Percentiles rank a stretch among this genome's conserved stretches.
phyloP scores from a whole-genome alignment of 192 early-diverging fungal genomes.

The Backusella westeae region DNA sequence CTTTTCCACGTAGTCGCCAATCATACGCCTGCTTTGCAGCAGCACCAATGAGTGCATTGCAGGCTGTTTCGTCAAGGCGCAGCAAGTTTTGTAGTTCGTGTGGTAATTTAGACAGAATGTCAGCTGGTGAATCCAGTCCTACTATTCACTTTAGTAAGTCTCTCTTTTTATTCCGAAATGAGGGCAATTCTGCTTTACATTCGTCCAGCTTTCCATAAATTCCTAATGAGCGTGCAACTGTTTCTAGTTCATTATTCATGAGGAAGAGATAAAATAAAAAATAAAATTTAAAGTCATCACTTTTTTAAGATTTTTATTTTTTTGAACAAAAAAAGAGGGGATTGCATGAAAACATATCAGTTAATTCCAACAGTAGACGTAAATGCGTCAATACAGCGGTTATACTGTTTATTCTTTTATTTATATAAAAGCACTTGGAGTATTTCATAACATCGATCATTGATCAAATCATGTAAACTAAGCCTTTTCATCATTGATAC shows the following conservation, averaged over 20 bases:
- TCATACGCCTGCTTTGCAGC: constrained; percentile 6
- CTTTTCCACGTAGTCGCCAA: background rate
- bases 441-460: no score
- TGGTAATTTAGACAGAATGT: background rate
- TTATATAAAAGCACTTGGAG: no score
- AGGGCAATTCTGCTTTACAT: background rate
- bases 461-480: no score
- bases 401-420: no score
- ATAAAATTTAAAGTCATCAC: background rate
- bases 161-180: no score
- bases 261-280: background rate
- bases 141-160: background rate
- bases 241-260: constrained; percentile 14
- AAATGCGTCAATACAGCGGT: no score
- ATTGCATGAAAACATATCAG: no score
- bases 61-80: background rate
- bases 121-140: constrained; percentile 19
- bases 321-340: no score
- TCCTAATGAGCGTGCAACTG: background rate
- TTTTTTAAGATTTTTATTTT: no score
- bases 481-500: no score
- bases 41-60: background rate
- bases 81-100: constrained; percentile 5
- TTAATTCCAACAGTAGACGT: no score
- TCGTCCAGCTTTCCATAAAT: constrained; percentile 3